Percentiles rank a stretch among this genome's conserved stretches.
Evolutionary conservation across 1,284 basidiomycete species (phyloP).

Genomic region (Moesziomyces globuligerus): DNA sequence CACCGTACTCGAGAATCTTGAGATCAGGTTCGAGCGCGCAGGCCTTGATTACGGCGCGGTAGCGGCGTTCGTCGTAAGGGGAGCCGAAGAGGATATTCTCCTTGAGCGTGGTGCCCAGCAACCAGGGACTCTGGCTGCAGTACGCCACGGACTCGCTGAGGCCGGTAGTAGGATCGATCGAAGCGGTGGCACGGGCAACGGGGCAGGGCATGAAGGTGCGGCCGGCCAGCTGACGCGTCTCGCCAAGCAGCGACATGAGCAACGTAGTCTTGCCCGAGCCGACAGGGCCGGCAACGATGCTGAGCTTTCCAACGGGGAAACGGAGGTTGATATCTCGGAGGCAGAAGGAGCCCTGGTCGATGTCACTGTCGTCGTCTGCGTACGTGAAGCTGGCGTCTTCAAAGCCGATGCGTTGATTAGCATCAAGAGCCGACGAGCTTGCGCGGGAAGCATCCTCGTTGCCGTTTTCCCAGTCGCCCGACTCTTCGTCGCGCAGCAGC

Average conservation of each 20-base stretch:
- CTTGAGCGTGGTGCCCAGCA: slow-evolving; percentile 90
- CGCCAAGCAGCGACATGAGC: slow-evolving; percentile 74
- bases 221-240: slow-evolving; percentile 70
- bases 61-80: slow-evolving; percentile 81
- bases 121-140: slow-evolving; percentile 91
- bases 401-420: slow-evolving; percentile 69
- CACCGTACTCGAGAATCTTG: slow-evolving; percentile 90
- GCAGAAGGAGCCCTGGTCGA: slow-evolving; percentile 66
- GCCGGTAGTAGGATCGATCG: slow-evolving; percentile 71
- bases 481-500: slow-evolving; percentile 66
- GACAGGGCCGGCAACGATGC: slow-evolving; percentile 75
- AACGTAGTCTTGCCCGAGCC: slow-evolving; percentile 71
- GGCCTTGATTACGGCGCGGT: slow-evolving; percentile 80
- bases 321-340: slow-evolving; percentile 72
- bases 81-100: slow-evolving; percentile 92
- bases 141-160: slow-evolving; percentile 83
- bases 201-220: slow-evolving; percentile 72
- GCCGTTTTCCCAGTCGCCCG: slow-evolving; percentile 31
- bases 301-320: slow-evolving; percentile 73
- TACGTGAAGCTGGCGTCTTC: slow-evolving; percentile 69
- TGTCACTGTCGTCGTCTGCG: slow-evolving; percentile 55
- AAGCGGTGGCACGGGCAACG: slow-evolving; percentile 65
- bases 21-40: slow-evolving; percentile 85
- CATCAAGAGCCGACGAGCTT: slow-evolving; percentile 2
- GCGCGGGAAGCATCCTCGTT: slow-evolving; percentile 1